phyloP scores from a whole-genome alignment of 2,329 filamentous ascomycete genomes.

The Ceratocystis destructans region DNA sequence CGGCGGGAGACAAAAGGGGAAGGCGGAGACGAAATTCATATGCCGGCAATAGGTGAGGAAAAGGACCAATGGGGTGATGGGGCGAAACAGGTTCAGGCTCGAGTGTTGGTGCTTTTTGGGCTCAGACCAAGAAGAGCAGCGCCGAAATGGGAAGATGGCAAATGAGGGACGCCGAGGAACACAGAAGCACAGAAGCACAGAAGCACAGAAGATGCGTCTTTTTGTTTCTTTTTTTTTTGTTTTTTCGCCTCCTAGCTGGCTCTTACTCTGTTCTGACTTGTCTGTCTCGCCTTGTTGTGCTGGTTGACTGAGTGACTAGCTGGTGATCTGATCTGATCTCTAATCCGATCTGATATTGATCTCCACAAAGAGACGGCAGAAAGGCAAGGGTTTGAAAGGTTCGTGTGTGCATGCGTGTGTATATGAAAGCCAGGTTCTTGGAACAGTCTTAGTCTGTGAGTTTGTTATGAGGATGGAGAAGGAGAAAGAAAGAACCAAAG shows the following conservation, averaged over 20 bases:
- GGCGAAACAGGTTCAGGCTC: neutral
- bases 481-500: neutral
- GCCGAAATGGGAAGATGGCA: too few species aligned
- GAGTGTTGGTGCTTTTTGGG: neutral
- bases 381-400: neutral
- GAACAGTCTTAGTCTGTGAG: neutral
- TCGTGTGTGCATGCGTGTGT: too few species aligned
- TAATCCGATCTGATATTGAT: neutral
- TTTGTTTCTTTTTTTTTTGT: neutral
- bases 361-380: neutral
- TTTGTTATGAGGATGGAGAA: neutral
- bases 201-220: neutral
- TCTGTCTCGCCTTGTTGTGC: neutral
- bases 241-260: neutral
- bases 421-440: neutral
- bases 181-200: neutral
- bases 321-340: neutral
- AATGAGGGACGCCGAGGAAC: neutral
- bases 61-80: neutral
- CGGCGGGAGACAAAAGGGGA: slow-evolving; percentile 1
- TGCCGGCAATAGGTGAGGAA: neutral
- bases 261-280: too few species aligned
- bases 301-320: neutral
- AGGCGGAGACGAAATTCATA: slow-evolving; percentile 3
- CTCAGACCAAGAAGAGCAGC: neutral